Conservation (phyloP, 164 flowering plant species). For the Chimonanthus salicifolius region DNA sequence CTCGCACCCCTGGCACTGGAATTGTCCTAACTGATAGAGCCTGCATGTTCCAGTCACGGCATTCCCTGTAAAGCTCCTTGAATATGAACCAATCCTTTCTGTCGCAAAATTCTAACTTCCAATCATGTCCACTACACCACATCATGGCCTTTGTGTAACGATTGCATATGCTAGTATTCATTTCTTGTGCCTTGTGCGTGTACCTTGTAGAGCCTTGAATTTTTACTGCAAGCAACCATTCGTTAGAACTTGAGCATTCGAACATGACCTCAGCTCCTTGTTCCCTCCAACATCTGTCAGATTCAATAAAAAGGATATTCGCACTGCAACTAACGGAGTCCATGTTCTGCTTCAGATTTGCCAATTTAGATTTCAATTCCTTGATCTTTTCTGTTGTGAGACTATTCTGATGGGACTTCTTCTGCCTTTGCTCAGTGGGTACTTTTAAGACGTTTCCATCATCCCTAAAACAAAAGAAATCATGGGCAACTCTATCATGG, state of each 20-base stretch:
- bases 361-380: conserved; percentile 21
- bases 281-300: conserved; percentile 65
- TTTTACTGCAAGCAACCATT: conserved; percentile 57
- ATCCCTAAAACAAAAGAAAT: conserved; percentile 20
- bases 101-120: conserved; percentile 79
- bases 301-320: conserved; percentile 51
- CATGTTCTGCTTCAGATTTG: conserved; percentile 21
- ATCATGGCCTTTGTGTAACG: conserved; percentile 65
- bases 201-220: conserved; percentile 41
- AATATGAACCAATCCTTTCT: conserved; percentile 65
- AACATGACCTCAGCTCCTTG: conserved; percentile 47
- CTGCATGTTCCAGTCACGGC: conserved; percentile 47
- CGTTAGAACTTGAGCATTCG: conserved; percentile 40
- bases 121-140: conserved; percentile 56
- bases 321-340: conserved; percentile 43
- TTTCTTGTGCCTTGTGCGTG: conserved; percentile 42
- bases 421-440: conserved; percentile 14
- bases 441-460: conserved; percentile 18
- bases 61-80: conserved; percentile 72
- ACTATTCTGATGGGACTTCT: conserved; percentile 21
- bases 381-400: conserved; percentile 13
- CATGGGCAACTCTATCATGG: conserved; percentile 8
- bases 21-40: conserved; percentile 35
- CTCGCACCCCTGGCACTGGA: conserved; percentile 74
- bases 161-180: conserved; percentile 53